Evolutionary conservation across 2,329 filamentous ascomycete genomes (phyloP).

Genomic region (Venturia oleaginea): DNA sequence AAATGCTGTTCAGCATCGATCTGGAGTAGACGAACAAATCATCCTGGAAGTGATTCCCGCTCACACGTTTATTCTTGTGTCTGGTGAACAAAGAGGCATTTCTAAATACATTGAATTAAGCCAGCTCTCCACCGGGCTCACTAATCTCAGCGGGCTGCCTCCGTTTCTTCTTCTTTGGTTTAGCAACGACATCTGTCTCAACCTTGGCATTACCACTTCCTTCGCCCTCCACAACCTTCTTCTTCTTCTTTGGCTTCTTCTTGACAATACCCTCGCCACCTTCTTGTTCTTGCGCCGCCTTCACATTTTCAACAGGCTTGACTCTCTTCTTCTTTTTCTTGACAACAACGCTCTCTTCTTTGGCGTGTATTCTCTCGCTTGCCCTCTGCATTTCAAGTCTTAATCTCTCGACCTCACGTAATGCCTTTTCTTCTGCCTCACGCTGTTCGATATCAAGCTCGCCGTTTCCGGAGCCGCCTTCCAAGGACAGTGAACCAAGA

Average conservation of each 20-base stretch:
- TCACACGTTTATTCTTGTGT: too few species aligned
- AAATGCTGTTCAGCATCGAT: too few species aligned
- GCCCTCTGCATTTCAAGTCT: slow-evolving; percentile 82
- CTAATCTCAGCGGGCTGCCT: slow-evolving; percentile 20
- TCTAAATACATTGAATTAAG: neutral
- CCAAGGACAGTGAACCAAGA: slow-evolving; percentile 63
- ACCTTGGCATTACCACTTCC: slow-evolving; percentile 15
- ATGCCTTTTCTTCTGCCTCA: slow-evolving; percentile 70
- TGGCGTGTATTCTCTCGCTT: slow-evolving; percentile 64
- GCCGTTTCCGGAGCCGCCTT: slow-evolving; percentile 35
- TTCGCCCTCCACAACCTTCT: slow-evolving; percentile 16
- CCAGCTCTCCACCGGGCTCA: neutral
- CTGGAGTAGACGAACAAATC: too few species aligned
- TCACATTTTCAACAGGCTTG: slow-evolving; percentile 19
- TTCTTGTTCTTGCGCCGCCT: slow-evolving; percentile 15
- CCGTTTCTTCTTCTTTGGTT: slow-evolving; percentile 37
- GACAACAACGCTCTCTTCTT: slow-evolving; percentile 59
- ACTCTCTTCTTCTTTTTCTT: slow-evolving; percentile 47
- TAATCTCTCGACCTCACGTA: slow-evolving; percentile 79
- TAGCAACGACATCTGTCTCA: slow-evolving; percentile 19
- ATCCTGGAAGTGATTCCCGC: too few species aligned
- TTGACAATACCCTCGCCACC: slow-evolving; percentile 16
- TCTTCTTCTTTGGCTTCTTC: slow-evolving; percentile 16
- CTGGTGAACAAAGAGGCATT: neutral
- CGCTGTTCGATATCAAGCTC: slow-evolving; percentile 54